Base-by-base conservation (phyloP, 2,329 filamentous ascomycete genomes). In the Iodosphaeria phyllophila region DNA sequence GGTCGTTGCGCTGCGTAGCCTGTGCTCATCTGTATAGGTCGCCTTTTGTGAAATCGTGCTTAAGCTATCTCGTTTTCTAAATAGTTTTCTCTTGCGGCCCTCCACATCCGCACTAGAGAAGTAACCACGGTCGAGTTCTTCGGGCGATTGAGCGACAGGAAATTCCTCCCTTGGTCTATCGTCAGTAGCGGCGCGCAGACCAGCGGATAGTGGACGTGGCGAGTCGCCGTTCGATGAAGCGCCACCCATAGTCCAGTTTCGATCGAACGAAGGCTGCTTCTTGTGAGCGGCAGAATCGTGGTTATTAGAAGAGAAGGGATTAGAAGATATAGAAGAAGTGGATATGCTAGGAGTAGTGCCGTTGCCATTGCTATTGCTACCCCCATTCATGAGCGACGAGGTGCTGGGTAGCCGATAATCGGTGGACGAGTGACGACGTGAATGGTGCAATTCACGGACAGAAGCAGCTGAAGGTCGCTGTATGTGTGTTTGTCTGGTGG, bases 71-170 rank as follows among this genome's bases (percentile, higher is more conserved):
- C 78, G 73, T 52, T 89, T 91, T 47, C 79, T 80, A 34, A 93
- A 56, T 23, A 89, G 59, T 42, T 82, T 91, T 22, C 78, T 67
- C 38, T 67, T 71, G 21, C 66, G 41, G 11, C 43, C 66, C 33
- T 93, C 83, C 8, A 72, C 58, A 40, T 95, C 86, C 10, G 76
- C 77, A 3, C 84, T 82, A 6, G 86, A 93, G 43, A 93, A 92
- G 47, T 95, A 95, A 13, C 84, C 86, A 18, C 82, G 68, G 40
- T 95, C 89, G 10, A 80, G 48, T 31, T 91, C 78, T 13, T 56
- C 48, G 10, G 53, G 51, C 6, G 56, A 56, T n/a, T n/a, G n/a
- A n/a, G n/a, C n/a, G n/a, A n/a, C n/a, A n/a, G n/a, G n/a, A n/a
- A n/a, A n/a, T n/a, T n/a, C n/a, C n/a, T n/a, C n/a, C n/a, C n/a